Percentiles rank a stretch among this genome's conserved stretches.
phyloP scores from a whole-genome alignment of 2,329 filamentous ascomycete species.

The Fusarium anguioides region DNA sequence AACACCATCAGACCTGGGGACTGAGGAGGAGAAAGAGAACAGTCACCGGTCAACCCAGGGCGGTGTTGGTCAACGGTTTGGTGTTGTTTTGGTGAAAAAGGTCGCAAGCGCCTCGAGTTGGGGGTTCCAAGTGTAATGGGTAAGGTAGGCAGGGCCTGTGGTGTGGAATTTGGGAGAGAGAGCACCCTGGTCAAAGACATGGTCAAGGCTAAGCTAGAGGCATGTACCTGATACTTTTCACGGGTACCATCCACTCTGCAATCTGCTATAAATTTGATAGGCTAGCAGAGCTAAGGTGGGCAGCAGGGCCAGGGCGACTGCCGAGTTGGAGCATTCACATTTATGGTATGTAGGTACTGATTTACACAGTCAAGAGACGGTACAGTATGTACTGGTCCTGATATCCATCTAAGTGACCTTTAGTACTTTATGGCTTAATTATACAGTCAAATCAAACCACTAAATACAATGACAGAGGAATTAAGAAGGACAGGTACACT shows the following conservation, averaged over 20 bases:
- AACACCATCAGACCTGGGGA: conserved; percentile 3
- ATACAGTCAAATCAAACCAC: not conserved
- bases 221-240: conserved; percentile 32
- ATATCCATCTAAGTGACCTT: conserved; percentile 3
- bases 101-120: conserved; percentile 45
- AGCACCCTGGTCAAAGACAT: conserved; percentile 24
- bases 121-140: conserved; percentile 42
- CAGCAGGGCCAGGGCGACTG: conserved; percentile 44
- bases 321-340: conserved; percentile 41
- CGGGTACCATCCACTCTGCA: conserved; percentile 20
- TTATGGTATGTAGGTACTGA: conserved; percentile 4
- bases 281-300: conserved; percentile 19
- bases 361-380: too few species aligned
- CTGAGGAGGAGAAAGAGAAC: conserved; percentile 23
- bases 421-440: not conserved
- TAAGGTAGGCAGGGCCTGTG: conserved; percentile 22
- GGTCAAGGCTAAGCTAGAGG: conserved; percentile 21
- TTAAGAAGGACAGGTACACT: not conserved
- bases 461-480: not conserved
- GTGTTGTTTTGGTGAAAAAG: conserved; percentile 48
- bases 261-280: conserved; percentile 16
- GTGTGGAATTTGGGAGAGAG: conserved; percentile 41
- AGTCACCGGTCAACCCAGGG: conserved; percentile 36
- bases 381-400: not conserved
- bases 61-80: conserved; percentile 38